Base-by-base conservation (phyloP, 306 rosid species). In the Sesbania bispinosa region DNA sequence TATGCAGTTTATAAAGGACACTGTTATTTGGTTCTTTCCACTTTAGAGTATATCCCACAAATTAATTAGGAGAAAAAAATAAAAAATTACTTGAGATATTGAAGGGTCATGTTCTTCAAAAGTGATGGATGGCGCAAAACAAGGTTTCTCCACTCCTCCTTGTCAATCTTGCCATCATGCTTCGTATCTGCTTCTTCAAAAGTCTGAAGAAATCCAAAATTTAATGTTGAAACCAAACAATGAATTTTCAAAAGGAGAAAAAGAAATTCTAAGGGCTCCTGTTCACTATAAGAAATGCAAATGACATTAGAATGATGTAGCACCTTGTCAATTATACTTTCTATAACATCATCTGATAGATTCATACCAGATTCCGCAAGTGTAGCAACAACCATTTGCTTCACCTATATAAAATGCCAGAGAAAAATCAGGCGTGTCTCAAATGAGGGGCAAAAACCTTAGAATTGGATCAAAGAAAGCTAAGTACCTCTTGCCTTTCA, bases 321-420 rank as follows among this genome's bases (percentile, higher is more conserved):
- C 75, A 94, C 96, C 97, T 94, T 94, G 83, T 94, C 99, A 4
- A 94, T 94, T 82, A 94, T 94, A 81, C 99, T 94, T 79, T 94
- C 99, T 82, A 94, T 89, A 42, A 94, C 91, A 76, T 94, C 97
- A 29, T 95, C 97, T 3, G 99, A 91, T 67, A 95, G 88, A 80
- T 95, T 95, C 99, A 95, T 95, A 10, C 99, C 99, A 76, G 99
- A 95, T 81, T 95, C 97, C 10, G 99, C 97, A 11, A 91, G 96
- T 53, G 99, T 95, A 29, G 99, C 99, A 53, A 95, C 99, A 72
- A 91, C 99, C 99, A 95, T 95, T 86, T 95, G 99, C 90, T 95
- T 95, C 86, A 94, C 95, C 99, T 94, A 35, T 29, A 80, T 1
- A 72, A 30, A 54, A 53, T 43, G 6, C 33, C 78, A 53, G 61